Conservation (phyloP, 2,329 filamentous ascomycete genomes). For the Fusarium pseudonygamai region DNA sequence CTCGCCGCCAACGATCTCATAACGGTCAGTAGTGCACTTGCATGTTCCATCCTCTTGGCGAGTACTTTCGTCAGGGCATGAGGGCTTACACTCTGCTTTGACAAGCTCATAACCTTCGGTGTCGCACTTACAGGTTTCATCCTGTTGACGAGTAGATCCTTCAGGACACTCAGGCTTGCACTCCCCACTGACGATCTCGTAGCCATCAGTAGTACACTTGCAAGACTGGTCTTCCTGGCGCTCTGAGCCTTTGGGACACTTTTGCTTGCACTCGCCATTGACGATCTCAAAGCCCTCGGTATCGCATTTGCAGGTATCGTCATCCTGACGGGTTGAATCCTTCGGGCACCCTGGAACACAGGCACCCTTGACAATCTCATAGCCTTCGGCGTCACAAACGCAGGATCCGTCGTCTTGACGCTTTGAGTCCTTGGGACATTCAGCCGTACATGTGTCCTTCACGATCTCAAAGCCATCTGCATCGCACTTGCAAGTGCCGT, state of each 20-base stretch:
- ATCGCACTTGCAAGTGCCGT: neutral
- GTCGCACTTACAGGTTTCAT: neutral
- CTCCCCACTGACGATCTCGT: neutral
- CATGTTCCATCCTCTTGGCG: neutral
- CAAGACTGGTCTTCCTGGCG: neutral
- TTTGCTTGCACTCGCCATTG: neutral
- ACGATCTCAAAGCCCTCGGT: fast-evolving
- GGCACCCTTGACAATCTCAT: neutral
- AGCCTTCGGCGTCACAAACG: fast-evolving
- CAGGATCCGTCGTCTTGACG: neutral
- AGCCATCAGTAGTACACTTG: neutral
- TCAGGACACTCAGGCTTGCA: neutral
- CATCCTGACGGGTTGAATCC: neutral
- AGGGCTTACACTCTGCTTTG: neutral
- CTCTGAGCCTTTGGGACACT: neutral
- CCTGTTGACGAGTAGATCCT: neutral
- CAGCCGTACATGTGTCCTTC: neutral
- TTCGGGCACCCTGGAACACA: neutral
- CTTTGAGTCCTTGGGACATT: neutral
- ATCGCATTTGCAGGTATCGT: neutral
- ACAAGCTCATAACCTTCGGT: fast-evolving
- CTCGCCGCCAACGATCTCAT: neutral
- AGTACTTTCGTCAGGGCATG: fast-evolving
- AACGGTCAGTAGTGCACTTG: fast-evolving
- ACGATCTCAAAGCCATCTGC: neutral